A percentile compares a stretch with the other conserved stretches of the same genome.
These are phyloP conservation scores for Pseudogymnoascus sp. DNA, from an alignment of 2,329 filamentous ascomycete genomes.

Conservation along the genomic window DNA sequence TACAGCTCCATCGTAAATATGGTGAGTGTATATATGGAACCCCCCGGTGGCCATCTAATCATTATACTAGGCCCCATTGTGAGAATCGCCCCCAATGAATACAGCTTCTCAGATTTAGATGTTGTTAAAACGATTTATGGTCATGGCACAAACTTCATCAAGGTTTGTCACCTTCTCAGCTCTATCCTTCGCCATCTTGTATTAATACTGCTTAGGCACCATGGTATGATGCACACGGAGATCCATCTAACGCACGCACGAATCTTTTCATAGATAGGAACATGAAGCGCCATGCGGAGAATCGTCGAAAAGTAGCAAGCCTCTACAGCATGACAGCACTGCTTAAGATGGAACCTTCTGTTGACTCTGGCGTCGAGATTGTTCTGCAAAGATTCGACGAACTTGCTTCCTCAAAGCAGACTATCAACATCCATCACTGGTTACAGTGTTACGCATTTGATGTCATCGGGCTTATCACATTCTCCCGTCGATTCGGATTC, in stretches of 20 bases:
- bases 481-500: slow-evolving; percentile 33
- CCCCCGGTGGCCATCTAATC: not conserved
- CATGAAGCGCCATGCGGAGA: slow-evolving; percentile 31
- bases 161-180: slow-evolving; percentile 19
- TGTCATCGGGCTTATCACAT: slow-evolving; percentile 42
- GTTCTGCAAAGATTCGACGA: slow-evolving; percentile 32
- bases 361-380: slow-evolving; percentile 37
- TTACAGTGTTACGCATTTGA: slow-evolving; percentile 40
- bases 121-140: slow-evolving; percentile 37
- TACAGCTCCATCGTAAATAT: slow-evolving; percentile 34
- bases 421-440: slow-evolving; percentile 35
- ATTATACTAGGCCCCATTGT: slow-evolving; percentile 32
- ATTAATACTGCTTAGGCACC: slow-evolving; percentile 11
- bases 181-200: not conserved
- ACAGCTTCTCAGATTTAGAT: slow-evolving; percentile 35
- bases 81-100: slow-evolving; percentile 40
- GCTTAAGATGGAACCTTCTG: slow-evolving; percentile 39
- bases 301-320: slow-evolving; percentile 34
- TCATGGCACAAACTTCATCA: slow-evolving; percentile 33
- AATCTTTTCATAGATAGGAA: slow-evolving; percentile 29
- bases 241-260: slow-evolving; percentile 16
- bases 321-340: slow-evolving; percentile 41
- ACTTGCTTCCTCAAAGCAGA: slow-evolving; percentile 24
- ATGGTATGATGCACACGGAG: slow-evolving; percentile 19
- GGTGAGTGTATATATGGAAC: slow-evolving; percentile 20